Base-by-base conservation (phyloP, 139 green algal species). In the Pleodorina starrii region DNA sequence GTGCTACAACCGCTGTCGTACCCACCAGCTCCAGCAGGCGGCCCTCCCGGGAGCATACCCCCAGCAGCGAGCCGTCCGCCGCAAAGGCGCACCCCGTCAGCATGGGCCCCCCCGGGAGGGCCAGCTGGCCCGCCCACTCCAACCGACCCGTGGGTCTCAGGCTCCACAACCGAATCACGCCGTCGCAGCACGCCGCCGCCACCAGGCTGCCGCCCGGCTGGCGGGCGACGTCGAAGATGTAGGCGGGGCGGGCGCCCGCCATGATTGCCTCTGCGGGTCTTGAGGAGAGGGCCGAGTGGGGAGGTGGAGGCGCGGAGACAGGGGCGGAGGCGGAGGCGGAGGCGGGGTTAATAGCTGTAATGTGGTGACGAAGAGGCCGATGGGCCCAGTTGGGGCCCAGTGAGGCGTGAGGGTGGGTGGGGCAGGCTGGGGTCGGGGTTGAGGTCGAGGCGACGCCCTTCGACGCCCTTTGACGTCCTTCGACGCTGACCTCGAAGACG, bases 141-240 rank as follows among this genome's bases (percentile, higher is more conserved):
- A 77, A 23, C 57, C 63, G 60, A n/a, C n/a, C 40, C 21, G 27
- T 35, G 32, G 44, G 38, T 29, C 84, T 36, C 63, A 89, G 40
- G 38, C 82, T 80, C 93, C 93, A 95, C 76, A 95, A 35, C 68
- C 93, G 90, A 83, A 94, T 50, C 60, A 73, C 80, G 7, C 91
- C 91, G 59, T 95, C 93, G 78, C 80, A 90, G 78, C 91, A 94
- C 1, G 89, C 76, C 36, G 60, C 54, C 3, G 85, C 91, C 32
- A 94, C 21, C 80, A 93, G 88, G 4, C 40, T 36, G 32, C 83
- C 86, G 1, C 46, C 50, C 11, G 88, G 87, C 84, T 93, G 88
- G 1, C 35, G 50, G 23, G 32, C 9, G 35, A 82, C 69, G 23
- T 44, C 73, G 38, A 92, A 93, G 38, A 93, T 89, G 84, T 93